A percentile compares a stretch with the other conserved stretches of the same genome.
phyloP scores from a whole-genome alignment of 768 basidiomycete species.

The Russula vinacea region DNA sequence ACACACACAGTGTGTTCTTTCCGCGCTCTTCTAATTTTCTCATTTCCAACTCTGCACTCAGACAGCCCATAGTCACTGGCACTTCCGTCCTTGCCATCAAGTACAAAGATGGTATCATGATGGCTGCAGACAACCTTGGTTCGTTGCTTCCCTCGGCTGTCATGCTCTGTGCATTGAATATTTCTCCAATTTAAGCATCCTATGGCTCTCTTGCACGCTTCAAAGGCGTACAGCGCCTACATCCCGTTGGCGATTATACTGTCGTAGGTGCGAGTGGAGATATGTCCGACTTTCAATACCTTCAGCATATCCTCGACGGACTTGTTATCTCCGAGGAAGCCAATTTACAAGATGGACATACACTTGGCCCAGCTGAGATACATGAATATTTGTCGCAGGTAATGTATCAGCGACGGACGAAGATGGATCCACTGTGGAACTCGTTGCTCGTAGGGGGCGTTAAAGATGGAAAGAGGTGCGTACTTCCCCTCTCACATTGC shows the following conservation, averaged over 20 bases:
- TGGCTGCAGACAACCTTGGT: slow-evolving; percentile 98
- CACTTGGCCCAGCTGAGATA: slow-evolving; percentile 81
- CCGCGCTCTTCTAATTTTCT: background rate
- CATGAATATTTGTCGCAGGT: slow-evolving; percentile 89
- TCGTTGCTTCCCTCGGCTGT: slow-evolving; percentile 30
- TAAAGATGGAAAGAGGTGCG: slow-evolving; percentile 77
- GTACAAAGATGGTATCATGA: slow-evolving; percentile 96
- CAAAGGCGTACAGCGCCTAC: slow-evolving; percentile 89
- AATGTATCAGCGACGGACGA: slow-evolving; percentile 84
- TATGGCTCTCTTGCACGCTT: slow-evolving; percentile 97
- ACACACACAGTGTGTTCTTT: slow-evolving; percentile 65
- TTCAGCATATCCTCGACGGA: slow-evolving; percentile 76
- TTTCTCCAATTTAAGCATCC: slow-evolving; percentile 56
- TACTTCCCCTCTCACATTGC: background rate
- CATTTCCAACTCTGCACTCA: slow-evolving; percentile 34
- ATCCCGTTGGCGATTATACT: slow-evolving; percentile 78
- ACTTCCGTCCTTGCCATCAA: slow-evolving; percentile 94
- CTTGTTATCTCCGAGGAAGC: slow-evolving; percentile 70
- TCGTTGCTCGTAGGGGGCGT: slow-evolving; percentile 88
- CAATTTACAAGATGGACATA: slow-evolving; percentile 77
- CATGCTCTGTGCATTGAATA: background rate
- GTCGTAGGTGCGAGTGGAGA: slow-evolving; percentile 92
- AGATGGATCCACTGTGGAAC: slow-evolving; percentile 96
- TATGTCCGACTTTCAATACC: slow-evolving; percentile 96
- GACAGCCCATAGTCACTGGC: slow-evolving; percentile 93